Conservation (phyloP, 208 protist genomes). For the Leptomonas pyrrhocoris region DNA sequence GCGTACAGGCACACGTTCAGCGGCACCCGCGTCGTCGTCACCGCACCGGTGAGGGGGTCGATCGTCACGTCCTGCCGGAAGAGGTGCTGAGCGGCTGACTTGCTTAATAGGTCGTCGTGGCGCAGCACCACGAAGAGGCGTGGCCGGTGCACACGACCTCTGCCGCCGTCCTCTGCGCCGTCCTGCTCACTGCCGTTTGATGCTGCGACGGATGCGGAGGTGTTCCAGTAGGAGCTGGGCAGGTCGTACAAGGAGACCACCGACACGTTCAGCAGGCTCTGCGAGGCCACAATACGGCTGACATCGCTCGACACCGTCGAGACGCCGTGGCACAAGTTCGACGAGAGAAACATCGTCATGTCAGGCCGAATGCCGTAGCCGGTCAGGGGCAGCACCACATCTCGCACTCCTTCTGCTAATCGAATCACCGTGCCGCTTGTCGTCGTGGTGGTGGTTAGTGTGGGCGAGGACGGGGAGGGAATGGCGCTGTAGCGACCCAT, state of each 20-base stretch:
- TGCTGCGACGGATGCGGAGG: not conserved
- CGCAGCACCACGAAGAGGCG: constrained; percentile 49
- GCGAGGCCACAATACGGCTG: constrained; percentile 26
- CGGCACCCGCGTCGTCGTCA: constrained; percentile 37
- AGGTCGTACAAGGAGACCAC: constrained; percentile 66
- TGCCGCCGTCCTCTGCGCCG: not conserved
- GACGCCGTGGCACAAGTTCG: constrained; percentile 38
- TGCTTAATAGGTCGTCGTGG: constrained; percentile 33
- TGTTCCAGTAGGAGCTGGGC: constrained; percentile 47
- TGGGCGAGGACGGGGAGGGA: constrained; percentile 7
- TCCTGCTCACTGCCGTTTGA: not conserved
- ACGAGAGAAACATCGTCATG: constrained; percentile 62
- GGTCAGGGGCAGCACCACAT: constrained; percentile 58
- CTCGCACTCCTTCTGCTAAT: constrained; percentile 53
- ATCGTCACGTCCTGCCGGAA: constrained; percentile 32
- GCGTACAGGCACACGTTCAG: constrained; percentile 71
- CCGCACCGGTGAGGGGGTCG: constrained; percentile 12
- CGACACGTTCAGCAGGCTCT: constrained; percentile 64
- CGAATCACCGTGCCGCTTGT: constrained; percentile 35
- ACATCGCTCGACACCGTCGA: not conserved
- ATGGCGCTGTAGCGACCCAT: constrained; percentile 59
- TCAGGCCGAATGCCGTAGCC: constrained; percentile 71
- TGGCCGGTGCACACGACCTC: constrained; percentile 13
- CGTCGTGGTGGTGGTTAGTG: constrained; percentile 11
- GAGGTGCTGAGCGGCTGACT: constrained; percentile 37